phyloP scores from a whole-genome alignment of 2,329 filamentous ascomycete species.

The Chalaropsis thielavioides region DNA sequence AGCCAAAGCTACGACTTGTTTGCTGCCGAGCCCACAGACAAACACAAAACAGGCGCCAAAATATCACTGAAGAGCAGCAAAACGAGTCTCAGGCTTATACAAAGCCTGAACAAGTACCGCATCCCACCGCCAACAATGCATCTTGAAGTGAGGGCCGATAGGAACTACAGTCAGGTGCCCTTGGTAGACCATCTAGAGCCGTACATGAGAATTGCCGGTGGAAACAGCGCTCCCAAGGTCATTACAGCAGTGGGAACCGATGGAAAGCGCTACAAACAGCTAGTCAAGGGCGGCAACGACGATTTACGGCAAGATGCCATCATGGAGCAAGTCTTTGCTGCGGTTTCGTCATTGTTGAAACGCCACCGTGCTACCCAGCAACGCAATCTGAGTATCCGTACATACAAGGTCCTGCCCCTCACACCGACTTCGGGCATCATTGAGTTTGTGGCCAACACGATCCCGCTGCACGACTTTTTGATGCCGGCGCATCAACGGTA shows the following conservation, averaged over 20 bases:
- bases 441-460: slow-evolving; percentile 89
- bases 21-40: slow-evolving; percentile 49
- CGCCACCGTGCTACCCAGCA: slow-evolving; percentile 77
- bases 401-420: slow-evolving; percentile 90
- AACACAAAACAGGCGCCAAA: slow-evolving; percentile 54
- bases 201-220: slow-evolving; percentile 71
- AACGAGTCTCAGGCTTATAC: slow-evolving; percentile 48
- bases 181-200: slow-evolving; percentile 57
- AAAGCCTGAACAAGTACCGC: slow-evolving; percentile 46
- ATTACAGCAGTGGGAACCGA: slow-evolving; percentile 68
- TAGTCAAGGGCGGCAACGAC: slow-evolving; percentile 92
- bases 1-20: slow-evolving; percentile 52
- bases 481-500: slow-evolving; percentile 82
- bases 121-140: slow-evolving; percentile 85
- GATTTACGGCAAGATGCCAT: slow-evolving; percentile 92
- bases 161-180: slow-evolving; percentile 64
- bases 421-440: slow-evolving; percentile 79
- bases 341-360: slow-evolving; percentile 79
- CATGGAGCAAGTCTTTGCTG: slow-evolving; percentile 98
- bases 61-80: slow-evolving; percentile 48
- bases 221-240: slow-evolving; percentile 86
- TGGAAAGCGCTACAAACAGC: slow-evolving; percentile 68
- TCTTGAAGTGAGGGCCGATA: slow-evolving; percentile 56
- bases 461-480: slow-evolving; percentile 81
- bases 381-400: slow-evolving; percentile 76